Base-by-base conservation (phyloP, 129 eudicot genomes). In the Pittosporum tobira region DNA sequence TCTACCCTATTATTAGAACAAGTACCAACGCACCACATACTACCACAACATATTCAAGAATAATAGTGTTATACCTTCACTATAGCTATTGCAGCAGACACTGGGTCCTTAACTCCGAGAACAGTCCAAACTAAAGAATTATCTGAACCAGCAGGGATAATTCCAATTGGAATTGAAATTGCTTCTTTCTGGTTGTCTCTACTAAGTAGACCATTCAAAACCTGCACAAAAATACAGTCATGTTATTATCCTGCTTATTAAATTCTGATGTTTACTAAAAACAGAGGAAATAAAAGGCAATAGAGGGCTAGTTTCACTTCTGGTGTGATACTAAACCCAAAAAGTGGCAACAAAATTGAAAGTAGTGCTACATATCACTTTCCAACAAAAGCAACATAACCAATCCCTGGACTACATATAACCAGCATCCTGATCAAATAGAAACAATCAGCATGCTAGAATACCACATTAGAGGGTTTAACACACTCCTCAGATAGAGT, bases 61-160 rank as follows among this genome's bases (percentile, higher is more conserved):
- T 20, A 56, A 60, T 26, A 49, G 11, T 50, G 49, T 15, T 21
- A 26, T 80, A 91, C 98, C 98, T 91, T 91, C 47, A 91, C 98
- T 45, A 91, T 91, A 46, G 95, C 82, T 57, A 91, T 70, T 61
- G 98, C 98, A 66, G 98, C 98, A 59, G 98, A 86, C 50, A 86
- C 73, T 25, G 98, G 98, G 72, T 91, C 98, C 65, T 74, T 83
- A 21, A 91, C 85, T 52, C 98, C 98, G 48, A 91, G 89, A 70
- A 91, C 95, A 59, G 98, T 91, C 98, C 98, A 91, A 26, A 91
- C 96, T 65, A 91, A 81, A 40, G 98, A 91, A 83, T 91, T 91
- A 72, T 91, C 98, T 47, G 98, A 91, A 67, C 98, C 98, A 58
- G 98, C 98, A 26, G 98, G 98, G 64, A 91, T 91, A 57, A 91